Base-by-base conservation (phyloP, 2,329 filamentous ascomycete genomes). In the Cladosporium sp. region DNA sequence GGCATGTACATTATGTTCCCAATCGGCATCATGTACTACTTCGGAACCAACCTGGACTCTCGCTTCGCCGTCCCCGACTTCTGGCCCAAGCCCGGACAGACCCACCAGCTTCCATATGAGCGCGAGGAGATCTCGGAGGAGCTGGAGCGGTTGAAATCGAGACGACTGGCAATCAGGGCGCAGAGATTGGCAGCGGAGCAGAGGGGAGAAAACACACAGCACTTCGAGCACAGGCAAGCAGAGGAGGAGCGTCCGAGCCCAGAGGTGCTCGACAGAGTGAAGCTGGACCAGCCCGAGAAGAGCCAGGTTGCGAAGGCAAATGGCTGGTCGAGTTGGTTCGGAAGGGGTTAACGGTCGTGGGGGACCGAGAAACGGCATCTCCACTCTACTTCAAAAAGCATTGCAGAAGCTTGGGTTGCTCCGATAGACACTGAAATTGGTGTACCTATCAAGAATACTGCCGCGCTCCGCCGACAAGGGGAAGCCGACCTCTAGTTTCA, bases 11-110 rank as follows among this genome's bases (percentile, higher is more conserved):
- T 98, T 76, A 86, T 96, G 80, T 98, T 98, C 74, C 93, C 93
- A 14, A 97, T 98, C 66, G 90, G 89, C 63, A 91, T 93, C 78
- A 98, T 98, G 93, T 97, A 95, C 79, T 98, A 98, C 77, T 98
- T 97, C 72, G 93, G 93, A 68, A 95, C 91, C 53, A 98, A 98
- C 72, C 88, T 98, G 68, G 93, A 98, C 73, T 81, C 86, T 61
- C 86, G 89, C 59, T 98, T 98, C 77, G 75, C 81, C 44, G 89
- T 97, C 1, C 84, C 87, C 18, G 87, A 86, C 54, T 98, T 98
- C 78, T 98, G 93, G 93, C 93, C 93, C 28, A 89, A 85, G 65
- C 77, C 83, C 4, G 84, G 87, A 58, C 79, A 91, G 67, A 85
- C 85, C 55, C 85, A 93, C 72, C 81, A 79, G 64, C 80, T 93